phyloP scores from a whole-genome alignment of 1,284 basidiomycete genomes.

The Ceratobasidium theobromae region DNA sequence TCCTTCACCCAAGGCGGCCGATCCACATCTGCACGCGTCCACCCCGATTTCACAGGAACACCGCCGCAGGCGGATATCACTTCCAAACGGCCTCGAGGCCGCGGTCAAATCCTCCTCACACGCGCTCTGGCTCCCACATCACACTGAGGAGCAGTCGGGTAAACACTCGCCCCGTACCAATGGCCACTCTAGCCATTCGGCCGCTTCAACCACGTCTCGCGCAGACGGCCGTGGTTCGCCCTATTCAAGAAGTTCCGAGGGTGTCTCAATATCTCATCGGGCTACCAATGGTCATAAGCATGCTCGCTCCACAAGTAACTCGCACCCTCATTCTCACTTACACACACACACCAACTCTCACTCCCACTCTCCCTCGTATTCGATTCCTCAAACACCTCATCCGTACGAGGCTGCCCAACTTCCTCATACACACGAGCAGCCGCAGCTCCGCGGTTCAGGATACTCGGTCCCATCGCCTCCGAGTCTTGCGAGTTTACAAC shows the following conservation, averaged over 20 bases:
- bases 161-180: background rate
- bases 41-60: constrained; percentile 21
- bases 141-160: background rate
- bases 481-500: background rate
- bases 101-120: constrained; percentile 21
- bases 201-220: too few species aligned
- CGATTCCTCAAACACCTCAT: background rate
- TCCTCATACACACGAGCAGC: constrained; percentile 12
- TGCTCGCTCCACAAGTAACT: background rate
- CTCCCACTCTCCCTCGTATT: background rate
- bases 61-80: constrained; percentile 5
- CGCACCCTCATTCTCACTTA: background rate
- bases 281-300: background rate
- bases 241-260: background rate
- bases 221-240: too few species aligned
- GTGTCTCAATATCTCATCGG: background rate
- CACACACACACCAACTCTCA: background rate
- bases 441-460: background rate
- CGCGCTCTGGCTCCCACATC: constrained; percentile 27
- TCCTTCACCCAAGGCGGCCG: background rate
- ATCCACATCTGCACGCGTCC: background rate
- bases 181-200: background rate
- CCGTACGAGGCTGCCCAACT: background rate
- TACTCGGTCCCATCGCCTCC: background rate
- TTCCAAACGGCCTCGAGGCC: constrained; percentile 30